phyloP scores from a whole-genome alignment of 2,329 filamentous ascomycete species.

The Bipolaris gigantea region DNA sequence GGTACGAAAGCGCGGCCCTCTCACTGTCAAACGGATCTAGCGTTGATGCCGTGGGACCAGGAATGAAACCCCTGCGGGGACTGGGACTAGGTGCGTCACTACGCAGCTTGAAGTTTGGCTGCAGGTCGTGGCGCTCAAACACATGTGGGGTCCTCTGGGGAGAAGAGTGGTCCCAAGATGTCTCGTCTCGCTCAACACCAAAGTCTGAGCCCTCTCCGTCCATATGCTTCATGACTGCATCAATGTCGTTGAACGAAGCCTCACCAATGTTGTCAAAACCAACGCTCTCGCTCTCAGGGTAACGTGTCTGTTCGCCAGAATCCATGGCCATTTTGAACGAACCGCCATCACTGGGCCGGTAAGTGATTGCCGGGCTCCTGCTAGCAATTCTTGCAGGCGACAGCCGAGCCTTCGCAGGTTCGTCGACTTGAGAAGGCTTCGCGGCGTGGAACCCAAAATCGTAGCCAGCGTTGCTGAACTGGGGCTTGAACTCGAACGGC shows the following conservation, averaged over 20 bases:
- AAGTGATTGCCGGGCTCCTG: slow-evolving; percentile 46
- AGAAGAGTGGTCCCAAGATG: slow-evolving; percentile 46
- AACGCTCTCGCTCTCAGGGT: slow-evolving; percentile 43
- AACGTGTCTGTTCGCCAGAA: slow-evolving; percentile 35
- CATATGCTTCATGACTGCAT: slow-evolving; percentile 87
- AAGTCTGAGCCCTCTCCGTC: slow-evolving; percentile 72
- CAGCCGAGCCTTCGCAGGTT: slow-evolving; percentile 23
- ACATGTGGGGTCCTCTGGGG: slow-evolving; percentile 38
- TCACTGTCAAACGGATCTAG: slow-evolving; percentile 65
- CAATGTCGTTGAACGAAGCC: slow-evolving; percentile 77
- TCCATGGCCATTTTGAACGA: slow-evolving; percentile 46
- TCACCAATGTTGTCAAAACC: slow-evolving; percentile 42
- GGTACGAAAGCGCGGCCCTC: slow-evolving; percentile 58
- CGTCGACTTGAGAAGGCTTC: slow-evolving; percentile 39
- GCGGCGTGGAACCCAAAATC: slow-evolving; percentile 46
- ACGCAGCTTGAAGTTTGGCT: slow-evolving; percentile 52
- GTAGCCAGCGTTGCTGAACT: slow-evolving; percentile 34
- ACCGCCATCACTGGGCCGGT: slow-evolving; percentile 45
- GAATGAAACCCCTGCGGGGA: slow-evolving; percentile 56
- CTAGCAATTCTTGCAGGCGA: slow-evolving; percentile 30
- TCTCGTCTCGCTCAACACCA: slow-evolving; percentile 67
- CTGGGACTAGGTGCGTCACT: slow-evolving; percentile 76
- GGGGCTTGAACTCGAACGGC: slow-evolving; percentile 61
- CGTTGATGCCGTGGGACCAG: slow-evolving; percentile 41
- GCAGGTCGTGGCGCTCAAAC: slow-evolving; percentile 37